phyloP scores from a whole-genome alignment of 2,329 filamentous ascomycete genomes.

The Cercospora citrullina region DNA sequence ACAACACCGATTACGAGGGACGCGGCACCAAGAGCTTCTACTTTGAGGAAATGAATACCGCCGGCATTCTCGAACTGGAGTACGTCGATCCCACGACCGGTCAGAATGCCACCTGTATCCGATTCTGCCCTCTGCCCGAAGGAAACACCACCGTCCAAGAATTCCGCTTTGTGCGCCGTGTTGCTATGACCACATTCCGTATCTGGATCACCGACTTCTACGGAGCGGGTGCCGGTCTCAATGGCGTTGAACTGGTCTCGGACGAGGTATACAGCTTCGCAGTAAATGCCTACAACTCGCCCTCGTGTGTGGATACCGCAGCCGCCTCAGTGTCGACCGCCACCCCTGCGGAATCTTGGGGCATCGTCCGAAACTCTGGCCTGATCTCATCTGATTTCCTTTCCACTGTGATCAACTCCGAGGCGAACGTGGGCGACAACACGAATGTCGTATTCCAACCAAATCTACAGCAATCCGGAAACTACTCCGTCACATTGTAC shows the following conservation, averaged over 20 bases:
- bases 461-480: constrained; percentile 82
- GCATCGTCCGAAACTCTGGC: constrained; percentile 60
- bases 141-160: constrained; percentile 75
- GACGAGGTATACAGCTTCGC: constrained; percentile 72
- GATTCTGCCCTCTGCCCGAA: constrained; percentile 75
- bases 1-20: constrained; percentile 81
- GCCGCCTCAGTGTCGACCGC: constrained; percentile 64
- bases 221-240: constrained; percentile 77
- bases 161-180: constrained; percentile 82
- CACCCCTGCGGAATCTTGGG: constrained; percentile 64
- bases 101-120: constrained; percentile 70
- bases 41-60: constrained; percentile 79
- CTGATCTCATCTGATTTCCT: constrained; percentile 76
- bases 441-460: constrained; percentile 76
- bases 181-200: constrained; percentile 85
- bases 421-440: constrained; percentile 49
- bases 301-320: constrained; percentile 67
- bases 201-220: constrained; percentile 88
- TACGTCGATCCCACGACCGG: constrained; percentile 72
- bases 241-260: constrained; percentile 83
- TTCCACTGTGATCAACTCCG: constrained; percentile 61
- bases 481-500: constrained; percentile 87
- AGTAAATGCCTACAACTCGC: constrained; percentile 84
- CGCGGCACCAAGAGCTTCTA: constrained; percentile 83
- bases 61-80: constrained; percentile 94